Percentiles rank a stretch among this genome's conserved stretches.
Conservation (phyloP, 257 asterid genomes). For the Przewalskia tangutica region DNA sequence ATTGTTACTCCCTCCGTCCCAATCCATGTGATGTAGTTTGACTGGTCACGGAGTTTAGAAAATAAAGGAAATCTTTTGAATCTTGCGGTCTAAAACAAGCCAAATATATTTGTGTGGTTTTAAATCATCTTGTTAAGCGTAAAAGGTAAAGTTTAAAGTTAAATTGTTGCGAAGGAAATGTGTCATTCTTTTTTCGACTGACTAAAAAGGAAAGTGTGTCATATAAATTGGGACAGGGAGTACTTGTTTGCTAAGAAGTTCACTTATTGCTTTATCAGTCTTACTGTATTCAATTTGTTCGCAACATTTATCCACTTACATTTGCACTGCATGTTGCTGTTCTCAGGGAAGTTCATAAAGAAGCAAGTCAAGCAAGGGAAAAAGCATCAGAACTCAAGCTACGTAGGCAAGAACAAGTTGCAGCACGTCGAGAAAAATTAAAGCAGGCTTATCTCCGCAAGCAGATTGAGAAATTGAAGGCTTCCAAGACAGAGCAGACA, state of each 20-base stretch:
- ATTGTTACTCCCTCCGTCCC: neutral
- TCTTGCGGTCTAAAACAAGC: no score
- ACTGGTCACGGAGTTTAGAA: no score
- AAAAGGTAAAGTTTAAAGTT: no score
- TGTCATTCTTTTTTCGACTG: no score
- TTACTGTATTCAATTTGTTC: neutral
- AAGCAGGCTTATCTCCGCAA: conserved; percentile 86
- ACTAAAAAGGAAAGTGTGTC: no score
- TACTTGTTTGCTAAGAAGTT: neutral
- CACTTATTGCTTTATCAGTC: neutral
- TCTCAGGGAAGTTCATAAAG: conserved; percentile 94
- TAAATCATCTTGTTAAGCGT: no score
- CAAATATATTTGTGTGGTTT: no score
- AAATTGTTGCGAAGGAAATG: no score
- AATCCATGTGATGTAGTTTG: no score
- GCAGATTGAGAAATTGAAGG: conserved; percentile 81
- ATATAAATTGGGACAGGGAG: no score
- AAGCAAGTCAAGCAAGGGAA: conserved; percentile 88
- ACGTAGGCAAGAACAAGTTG: conserved; percentile 77
- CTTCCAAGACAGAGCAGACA: conserved; percentile 54
- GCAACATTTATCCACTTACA: neutral
- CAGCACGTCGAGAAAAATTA: conserved; percentile 76
- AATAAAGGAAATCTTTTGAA: no score
- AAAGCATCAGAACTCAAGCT: conserved; percentile 68
- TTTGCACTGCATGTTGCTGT: conserved; percentile 2